Evolutionary conservation across 2,329 filamentous ascomycete genomes (phyloP), one percentile per base, ranked within the genome.

Genomic region (Verticillium nonalfalfae): DNA sequence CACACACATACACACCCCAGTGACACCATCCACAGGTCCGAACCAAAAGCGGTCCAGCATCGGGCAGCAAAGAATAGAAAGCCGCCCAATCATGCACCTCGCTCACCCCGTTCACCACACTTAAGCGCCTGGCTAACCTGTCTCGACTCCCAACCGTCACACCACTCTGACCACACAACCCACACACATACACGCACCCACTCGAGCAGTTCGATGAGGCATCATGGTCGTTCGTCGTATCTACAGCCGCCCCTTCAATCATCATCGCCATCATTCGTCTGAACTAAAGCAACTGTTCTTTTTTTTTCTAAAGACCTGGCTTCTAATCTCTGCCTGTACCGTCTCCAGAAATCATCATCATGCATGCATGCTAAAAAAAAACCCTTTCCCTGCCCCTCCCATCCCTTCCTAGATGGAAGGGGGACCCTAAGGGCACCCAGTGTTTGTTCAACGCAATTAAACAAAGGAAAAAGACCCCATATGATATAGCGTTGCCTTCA

Each of bases 11-110:
- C 26, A 31, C 26, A 31, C 26, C 26, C 3, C 26, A 31, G 26
- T 31, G 26, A 31, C 26, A 31, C 55, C 50, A 55, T 55, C 35
- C 34, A 34, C 38, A 38, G 56, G 56, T 34, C 21, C 57, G 45
- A 33, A 55, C 33, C 45, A 52, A 35, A 55, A 58, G 39, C 31
- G 15, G 57, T 40, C 59, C 59, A 40, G 18, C 52, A 40, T 63
- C 58, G 59, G 62, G 62, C 60, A 61, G 57, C 59, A 61, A 61
- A 38, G 39, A 50, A 31, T 5, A 31, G 26, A 5, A 31, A 55
- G 58, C 11, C n/a, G 45, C 60, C 60, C 62, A 61, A 63, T 63
- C 57, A 58, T 33, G 45, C 45, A 52, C n/a, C 45, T 26, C n/a
- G 18, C 35, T 36, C 35, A 36, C 2, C 35, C 9, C 35, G 10